Evolutionary conservation across 202 grass and related monocot genomes (phyloP).

Genomic region (Carex sylvatica): DNA sequence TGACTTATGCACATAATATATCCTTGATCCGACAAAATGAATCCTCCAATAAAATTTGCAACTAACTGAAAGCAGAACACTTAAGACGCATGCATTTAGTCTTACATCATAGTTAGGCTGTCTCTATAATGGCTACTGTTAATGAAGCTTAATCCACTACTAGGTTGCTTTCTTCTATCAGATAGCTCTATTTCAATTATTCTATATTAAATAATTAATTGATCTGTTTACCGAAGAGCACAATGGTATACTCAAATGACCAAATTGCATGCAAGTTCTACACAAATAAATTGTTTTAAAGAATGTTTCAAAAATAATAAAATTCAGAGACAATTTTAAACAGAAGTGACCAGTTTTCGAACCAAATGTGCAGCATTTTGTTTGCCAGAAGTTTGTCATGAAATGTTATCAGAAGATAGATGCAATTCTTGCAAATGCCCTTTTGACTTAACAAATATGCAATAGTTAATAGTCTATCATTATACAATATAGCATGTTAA

Average conservation of each 20-base stretch:
- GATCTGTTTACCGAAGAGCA: background rate
- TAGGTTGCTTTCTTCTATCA: background rate
- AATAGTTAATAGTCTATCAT: background rate
- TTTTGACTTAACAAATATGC: background rate
- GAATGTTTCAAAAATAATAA: background rate
- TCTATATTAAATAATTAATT: constrained; percentile 9
- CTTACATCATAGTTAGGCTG: background rate
- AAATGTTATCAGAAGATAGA: background rate
- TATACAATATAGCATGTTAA: background rate
- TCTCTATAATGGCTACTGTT: background rate
- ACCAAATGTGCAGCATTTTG: background rate
- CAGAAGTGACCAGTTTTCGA: background rate
- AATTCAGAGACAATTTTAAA: background rate
- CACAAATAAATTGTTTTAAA: background rate
- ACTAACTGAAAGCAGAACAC: background rate
- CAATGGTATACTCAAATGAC: background rate
- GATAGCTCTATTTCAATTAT: background rate
- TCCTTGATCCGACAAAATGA: background rate
- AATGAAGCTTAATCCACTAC: background rate
- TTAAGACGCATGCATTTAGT: background rate
- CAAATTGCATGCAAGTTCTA: background rate
- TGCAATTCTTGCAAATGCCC: background rate
- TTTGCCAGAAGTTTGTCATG: background rate
- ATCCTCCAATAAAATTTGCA: background rate
- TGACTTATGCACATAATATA: background rate